Evolutionary conservation across 2,329 filamentous ascomycete genomes (phyloP).

Genomic region (Gaeumannomyces sp.): DNA sequence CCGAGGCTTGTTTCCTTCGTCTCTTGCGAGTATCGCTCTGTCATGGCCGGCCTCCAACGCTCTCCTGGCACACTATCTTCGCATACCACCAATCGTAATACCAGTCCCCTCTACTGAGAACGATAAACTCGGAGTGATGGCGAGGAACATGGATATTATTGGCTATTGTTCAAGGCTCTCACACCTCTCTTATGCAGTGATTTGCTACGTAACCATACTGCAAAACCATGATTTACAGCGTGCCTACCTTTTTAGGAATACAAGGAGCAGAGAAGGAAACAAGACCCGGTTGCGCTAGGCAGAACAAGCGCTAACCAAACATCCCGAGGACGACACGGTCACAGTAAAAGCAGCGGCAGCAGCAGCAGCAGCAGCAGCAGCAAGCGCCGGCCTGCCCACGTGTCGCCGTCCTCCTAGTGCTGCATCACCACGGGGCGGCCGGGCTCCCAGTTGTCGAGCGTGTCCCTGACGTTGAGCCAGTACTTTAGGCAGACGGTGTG

Average conservation of each 20-base stretch:
- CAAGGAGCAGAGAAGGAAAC: not conserved
- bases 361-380: too few species aligned
- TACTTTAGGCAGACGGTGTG: conserved; percentile 79
- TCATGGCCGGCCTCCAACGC: too few species aligned
- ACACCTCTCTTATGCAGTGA: not conserved
- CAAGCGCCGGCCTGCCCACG: too few species aligned
- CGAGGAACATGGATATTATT: not conserved
- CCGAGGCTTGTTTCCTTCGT: too few species aligned
- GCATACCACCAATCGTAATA: too few species aligned
- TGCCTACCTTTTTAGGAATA: not conserved
- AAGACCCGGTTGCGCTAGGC: not conserved
- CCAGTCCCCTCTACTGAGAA: too few species aligned
- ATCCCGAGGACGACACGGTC: not conserved
- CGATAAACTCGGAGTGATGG: not conserved
- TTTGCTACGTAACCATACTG: too few species aligned
- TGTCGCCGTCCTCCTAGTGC: conserved; percentile 33
- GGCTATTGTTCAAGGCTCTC: not conserved
- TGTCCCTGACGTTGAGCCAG: conserved; percentile 83
- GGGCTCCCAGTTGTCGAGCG: conserved; percentile 75
- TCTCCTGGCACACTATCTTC: too few species aligned
- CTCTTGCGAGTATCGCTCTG: too few species aligned
- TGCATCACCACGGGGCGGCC: conserved; percentile 56
- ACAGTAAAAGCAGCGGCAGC: not conserved
- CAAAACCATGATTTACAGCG: not conserved
- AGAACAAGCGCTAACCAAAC: not conserved